These are phyloP conservation scores for Cymodocea nodosa DNA, from an alignment of 116 monocot species.

Conservation along the genomic window DNA sequence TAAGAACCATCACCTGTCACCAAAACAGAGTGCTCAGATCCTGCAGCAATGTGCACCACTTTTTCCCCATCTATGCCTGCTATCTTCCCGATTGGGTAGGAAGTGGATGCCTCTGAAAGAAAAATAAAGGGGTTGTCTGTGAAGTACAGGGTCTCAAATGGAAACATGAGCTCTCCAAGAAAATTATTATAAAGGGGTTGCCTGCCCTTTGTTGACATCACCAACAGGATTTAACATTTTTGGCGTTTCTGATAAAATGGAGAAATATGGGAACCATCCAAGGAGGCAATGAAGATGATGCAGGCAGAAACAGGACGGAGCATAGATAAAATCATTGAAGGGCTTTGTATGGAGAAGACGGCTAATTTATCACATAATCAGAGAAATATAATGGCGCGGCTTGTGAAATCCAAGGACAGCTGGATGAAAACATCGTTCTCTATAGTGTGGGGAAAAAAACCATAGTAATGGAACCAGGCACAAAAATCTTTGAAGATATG, in stretches of 20 bases:
- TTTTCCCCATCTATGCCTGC: slow-evolving; percentile 12
- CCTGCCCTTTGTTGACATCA: neutral
- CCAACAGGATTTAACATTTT: too few species aligned
- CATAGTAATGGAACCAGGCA: too few species aligned
- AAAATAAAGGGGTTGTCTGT: neutral
- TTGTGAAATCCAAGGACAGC: too few species aligned
- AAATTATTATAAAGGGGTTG: too few species aligned
- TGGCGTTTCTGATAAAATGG: too few species aligned
- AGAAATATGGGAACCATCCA: too few species aligned
- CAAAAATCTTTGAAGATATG: too few species aligned
- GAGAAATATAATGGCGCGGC: too few species aligned
- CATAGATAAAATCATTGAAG: neutral
- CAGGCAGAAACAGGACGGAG: neutral
- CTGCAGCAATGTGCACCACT: slow-evolving; percentile 55
- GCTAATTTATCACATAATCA: too few species aligned
- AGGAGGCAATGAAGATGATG: too few species aligned
- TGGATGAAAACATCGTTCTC: too few species aligned
- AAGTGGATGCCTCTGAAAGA: neutral
- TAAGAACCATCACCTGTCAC: slow-evolving; percentile 38
- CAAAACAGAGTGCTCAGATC: slow-evolving; percentile 79
- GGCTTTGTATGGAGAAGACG: neutral
- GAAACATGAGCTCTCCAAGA: neutral
- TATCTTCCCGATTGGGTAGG: neutral
- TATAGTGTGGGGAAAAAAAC: too few species aligned
- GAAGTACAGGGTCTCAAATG: neutral